Evolutionary conservation across 2,329 filamentous ascomycete species (phyloP), one percentile per base, ranked within the genome.

Genomic region (Hypomyces perniciosus): DNA sequence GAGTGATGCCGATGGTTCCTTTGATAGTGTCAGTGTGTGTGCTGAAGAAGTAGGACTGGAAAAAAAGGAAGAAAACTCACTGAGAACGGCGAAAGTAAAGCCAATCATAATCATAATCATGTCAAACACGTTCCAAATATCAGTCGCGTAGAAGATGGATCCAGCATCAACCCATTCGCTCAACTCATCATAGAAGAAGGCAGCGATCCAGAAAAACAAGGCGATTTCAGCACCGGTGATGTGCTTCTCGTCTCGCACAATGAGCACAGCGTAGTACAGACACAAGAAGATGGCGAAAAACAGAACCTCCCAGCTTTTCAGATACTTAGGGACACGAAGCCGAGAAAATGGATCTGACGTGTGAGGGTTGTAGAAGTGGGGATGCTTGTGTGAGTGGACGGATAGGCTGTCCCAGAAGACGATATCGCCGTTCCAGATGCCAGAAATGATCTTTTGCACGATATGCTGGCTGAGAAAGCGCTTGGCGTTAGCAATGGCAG

Each of bases 141-240:
- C 88, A 7, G 86, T 83, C 5, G 86, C 81, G 62, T 95, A 95
- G 61, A 95, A 95, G 35, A 91, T 80, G 31, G 88, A 85, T 0
- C 91, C 91, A 1, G 91, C 90, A 70, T 96, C 90, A 47, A 83
- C 78, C 72, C 89, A 90, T 61, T 95, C 89, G 60, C 86, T 87
- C 51, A 93, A 74, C 68, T 91, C 90, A 59, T 96, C 90, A 62
- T 93, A 95, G 37, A 87, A 83, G 71, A 95, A 96, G 6, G 89
- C 86, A 4, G 84, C 83, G 59, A 96, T 85, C 87, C 90, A 96
- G 46, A 95, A 68, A 64, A 92, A 93, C 39, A 96, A 78, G 12
- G 88, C 63, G 2, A 85, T 70, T 65, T 96, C 90, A 13, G 84
- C 72, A 0, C 74, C 63, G 0, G 86, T 89, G 48, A 96, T 81